These are phyloP conservation scores for Ascochyta koolunga DNA, from an alignment of 2,329 filamentous ascomycete genomes.

Conservation along the genomic window DNA sequence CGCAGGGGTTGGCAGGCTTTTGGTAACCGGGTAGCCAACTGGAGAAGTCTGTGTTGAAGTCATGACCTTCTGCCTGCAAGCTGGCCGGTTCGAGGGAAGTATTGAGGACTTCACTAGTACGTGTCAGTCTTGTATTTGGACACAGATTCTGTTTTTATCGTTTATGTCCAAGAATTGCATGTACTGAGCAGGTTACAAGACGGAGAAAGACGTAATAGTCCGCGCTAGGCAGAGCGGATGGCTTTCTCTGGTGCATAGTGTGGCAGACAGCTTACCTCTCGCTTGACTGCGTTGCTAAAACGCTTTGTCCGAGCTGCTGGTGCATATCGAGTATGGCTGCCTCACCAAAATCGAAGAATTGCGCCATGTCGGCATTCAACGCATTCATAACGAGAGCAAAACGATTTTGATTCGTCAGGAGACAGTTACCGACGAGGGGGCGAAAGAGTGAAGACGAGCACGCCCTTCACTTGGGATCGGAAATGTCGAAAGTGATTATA, in stretches of 20 bases:
- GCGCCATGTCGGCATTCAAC: slow-evolving; percentile 42
- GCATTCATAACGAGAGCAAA: slow-evolving; percentile 31
- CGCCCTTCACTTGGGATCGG: slow-evolving; percentile 20
- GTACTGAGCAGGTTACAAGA: neutral
- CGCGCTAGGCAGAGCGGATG: neutral
- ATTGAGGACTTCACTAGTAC: slow-evolving; percentile 1
- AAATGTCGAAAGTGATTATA: slow-evolving; percentile 21
- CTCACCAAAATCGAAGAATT: slow-evolving; percentile 50
- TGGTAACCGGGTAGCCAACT: slow-evolving; percentile 56
- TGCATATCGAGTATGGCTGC: slow-evolving; percentile 39
- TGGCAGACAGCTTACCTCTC: slow-evolving; percentile 22
- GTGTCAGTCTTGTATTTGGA: neutral
- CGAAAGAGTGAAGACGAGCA: slow-evolving; percentile 17
- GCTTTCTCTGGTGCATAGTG: neutral
- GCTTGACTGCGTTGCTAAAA: slow-evolving; percentile 1
- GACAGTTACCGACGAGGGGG: neutral
- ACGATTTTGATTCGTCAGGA: slow-evolving; percentile 1
- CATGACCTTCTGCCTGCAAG: slow-evolving; percentile 18
- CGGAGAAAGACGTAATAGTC: neutral
- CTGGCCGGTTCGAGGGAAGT: slow-evolving; percentile 8
- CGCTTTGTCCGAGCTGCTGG: slow-evolving; percentile 14
- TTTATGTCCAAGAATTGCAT: neutral
- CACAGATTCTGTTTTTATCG: neutral
- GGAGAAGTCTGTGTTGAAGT: slow-evolving; percentile 52
- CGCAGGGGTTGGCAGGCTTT: slow-evolving; percentile 53